Base-by-base conservation (phyloP, 2,329 filamentous ascomycete genomes). In the Fusarium albidum region DNA sequence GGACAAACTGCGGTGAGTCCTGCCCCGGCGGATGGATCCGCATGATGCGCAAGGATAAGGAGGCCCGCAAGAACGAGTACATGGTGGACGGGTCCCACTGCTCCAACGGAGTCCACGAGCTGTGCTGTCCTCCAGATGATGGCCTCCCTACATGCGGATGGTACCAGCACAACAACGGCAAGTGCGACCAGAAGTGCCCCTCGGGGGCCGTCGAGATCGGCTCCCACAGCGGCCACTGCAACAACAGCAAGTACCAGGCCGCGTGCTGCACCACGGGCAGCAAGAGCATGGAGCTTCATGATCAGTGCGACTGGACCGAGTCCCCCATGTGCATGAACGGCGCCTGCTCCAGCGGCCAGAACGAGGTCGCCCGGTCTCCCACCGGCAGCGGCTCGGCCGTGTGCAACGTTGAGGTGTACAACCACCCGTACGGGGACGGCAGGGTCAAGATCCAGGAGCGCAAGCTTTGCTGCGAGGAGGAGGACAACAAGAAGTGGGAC, bases 231-330 rank as follows among this genome's bases (percentile, higher is more conserved):
- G 44, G 31, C 27, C 37, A 51, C 29, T 55, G 47, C 42, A 51
- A 47, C 13, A 55, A 55, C 31, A 44, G 26, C 37, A 55, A 55
- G 40, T 51, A 55, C 33, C 47, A 55, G 43, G 46, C 47, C 18
- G 52, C 48, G 13, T 55, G 52, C 33, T 55, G 52, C 29, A 52
- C 47, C 31, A 55, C 47, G 2, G 44, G 38, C 13, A 43, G 38
- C 35, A 43, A 49, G 43, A 48, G 43, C 17, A 53, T 53, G 43
- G 33, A 53, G 31, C 44, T 45, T n/a, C 32, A 55, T 43, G 29
- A 51, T 27, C 39, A 51, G 38, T 55, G 52, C 37, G 35, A 18
- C 18, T 55, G 52, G 52, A 46, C 28, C n/a, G 14, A 46, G 35
- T 46, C 32, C 26, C 52, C 46, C 10, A 35, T 50, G 40, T 50